These are phyloP conservation scores for Tuber indicum DNA, from an alignment of 495 filamentous ascomycete species.

Conservation along the genomic window DNA sequence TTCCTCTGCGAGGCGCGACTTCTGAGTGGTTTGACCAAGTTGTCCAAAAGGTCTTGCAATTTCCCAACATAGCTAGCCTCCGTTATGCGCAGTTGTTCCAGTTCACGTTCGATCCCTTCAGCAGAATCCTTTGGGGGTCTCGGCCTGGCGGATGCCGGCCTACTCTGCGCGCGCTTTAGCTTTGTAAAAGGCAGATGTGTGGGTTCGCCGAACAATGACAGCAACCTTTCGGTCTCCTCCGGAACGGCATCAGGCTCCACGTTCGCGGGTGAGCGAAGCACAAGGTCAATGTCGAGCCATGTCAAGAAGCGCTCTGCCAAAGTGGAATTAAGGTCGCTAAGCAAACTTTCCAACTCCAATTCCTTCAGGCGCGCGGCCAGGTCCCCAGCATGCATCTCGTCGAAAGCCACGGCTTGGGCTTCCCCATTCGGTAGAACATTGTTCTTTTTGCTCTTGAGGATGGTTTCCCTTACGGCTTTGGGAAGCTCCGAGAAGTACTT, in stretches of 20 bases:
- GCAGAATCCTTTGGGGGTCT: constrained; percentile 75
- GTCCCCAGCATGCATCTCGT: constrained; percentile 87
- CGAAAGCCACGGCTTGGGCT: constrained; percentile 51
- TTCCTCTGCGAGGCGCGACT: constrained; percentile 52
- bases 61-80: constrained; percentile 90
- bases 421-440: constrained; percentile 27
- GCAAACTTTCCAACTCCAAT: constrained; percentile 71
- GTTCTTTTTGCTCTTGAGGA: constrained; percentile 36
- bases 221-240: constrained; percentile 55
- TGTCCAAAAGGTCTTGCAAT: constrained; percentile 69
- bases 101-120: constrained; percentile 72
- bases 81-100: constrained; percentile 87
- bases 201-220: constrained; percentile 67
- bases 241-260: constrained; percentile 51
- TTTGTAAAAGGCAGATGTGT: constrained; percentile 84
- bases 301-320: constrained; percentile 70
- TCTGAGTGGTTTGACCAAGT: constrained; percentile 49
- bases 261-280: constrained; percentile 61
- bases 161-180: constrained; percentile 78
- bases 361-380: constrained; percentile 73
- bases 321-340: constrained; percentile 61
- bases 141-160: constrained; percentile 66
- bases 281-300: constrained; percentile 81
- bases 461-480: constrained; percentile 59
- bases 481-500: constrained; percentile 91